Evolutionary conservation across 805 yeast genomes (phyloP).

Genomic region (Diddensiella santjacobensis): DNA sequence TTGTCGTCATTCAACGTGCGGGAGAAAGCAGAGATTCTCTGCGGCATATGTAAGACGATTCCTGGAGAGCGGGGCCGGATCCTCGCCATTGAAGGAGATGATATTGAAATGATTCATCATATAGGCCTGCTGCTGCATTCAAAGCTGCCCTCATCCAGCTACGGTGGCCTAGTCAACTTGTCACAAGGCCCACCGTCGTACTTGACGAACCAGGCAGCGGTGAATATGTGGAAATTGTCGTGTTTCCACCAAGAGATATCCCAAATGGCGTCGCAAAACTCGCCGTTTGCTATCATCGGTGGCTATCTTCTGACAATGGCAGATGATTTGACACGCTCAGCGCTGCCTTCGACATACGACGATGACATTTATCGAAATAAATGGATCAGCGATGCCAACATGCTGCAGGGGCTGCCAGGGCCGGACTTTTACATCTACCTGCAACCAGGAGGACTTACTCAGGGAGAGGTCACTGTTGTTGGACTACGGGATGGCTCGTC

Average conservation of each 20-base stretch:
- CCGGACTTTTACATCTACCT: constrained; percentile 26
- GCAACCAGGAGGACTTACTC: constrained; percentile 18
- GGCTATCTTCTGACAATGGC: constrained; percentile 26
- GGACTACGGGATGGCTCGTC: constrained; percentile 19
- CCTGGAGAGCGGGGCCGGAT: constrained; percentile 10
- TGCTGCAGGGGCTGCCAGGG: constrained; percentile 25
- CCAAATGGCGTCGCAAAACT: constrained; percentile 11
- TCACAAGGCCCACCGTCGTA: constrained; percentile 20
- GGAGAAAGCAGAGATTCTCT: constrained; percentile 26
- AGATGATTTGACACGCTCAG: constrained; percentile 20
- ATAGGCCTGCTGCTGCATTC: constrained; percentile 10
- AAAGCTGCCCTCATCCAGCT: constrained; percentile 7
- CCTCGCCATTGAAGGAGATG: constrained; percentile 23
- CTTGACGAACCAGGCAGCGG: constrained; percentile 19
- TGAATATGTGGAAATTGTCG: constrained; percentile 25
- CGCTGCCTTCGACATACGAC: not conserved
- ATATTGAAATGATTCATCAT: constrained; percentile 13
- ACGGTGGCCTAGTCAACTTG: constrained; percentile 10
- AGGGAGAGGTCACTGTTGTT: constrained; percentile 22
- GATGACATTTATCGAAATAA: constrained; percentile 16
- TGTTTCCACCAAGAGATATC: constrained; percentile 26
- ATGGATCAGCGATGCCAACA: constrained; percentile 24
- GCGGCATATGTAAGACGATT: constrained; percentile 22
- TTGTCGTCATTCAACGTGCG: constrained; percentile 17
- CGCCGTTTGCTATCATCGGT: constrained; percentile 17